A percentile compares a stretch with the other conserved stretches of the same genome.
phyloP scores from a whole-genome alignment of 306 rosid species.

The Styphnolobium japonicum region DNA sequence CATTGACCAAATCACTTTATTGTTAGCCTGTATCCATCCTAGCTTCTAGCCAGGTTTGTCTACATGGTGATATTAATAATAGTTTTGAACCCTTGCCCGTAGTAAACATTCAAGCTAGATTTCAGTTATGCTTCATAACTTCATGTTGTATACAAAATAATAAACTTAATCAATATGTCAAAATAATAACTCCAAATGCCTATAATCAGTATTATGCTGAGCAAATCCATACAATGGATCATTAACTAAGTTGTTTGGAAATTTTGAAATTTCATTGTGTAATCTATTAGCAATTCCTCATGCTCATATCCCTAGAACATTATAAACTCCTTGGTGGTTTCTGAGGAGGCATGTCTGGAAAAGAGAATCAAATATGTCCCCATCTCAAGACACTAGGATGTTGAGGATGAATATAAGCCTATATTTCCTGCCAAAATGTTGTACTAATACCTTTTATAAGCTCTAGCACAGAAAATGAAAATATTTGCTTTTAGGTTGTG shows the following conservation, averaged over 20 bases:
- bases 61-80: conserved; percentile 60
- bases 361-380: not conserved
- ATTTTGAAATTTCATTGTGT: not conserved
- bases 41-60: conserved; percentile 75
- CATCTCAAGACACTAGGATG: not conserved
- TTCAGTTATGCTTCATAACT: not conserved
- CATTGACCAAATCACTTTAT: conserved; percentile 77
- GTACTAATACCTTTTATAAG: not conserved
- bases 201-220: not conserved
- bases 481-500: not conserved
- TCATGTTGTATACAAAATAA: not conserved
- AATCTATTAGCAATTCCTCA: not conserved
- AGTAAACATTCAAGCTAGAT: not conserved
- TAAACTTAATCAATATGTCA: not conserved
- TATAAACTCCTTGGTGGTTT: not conserved
- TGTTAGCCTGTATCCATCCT: conserved; percentile 67
- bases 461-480: not conserved
- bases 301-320: not conserved
- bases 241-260: not conserved
- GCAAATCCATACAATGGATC: not conserved
- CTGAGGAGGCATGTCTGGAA: not conserved
- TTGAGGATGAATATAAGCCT: not conserved
- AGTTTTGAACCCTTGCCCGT: conserved; percentile 73
- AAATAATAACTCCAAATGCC: not conserved
- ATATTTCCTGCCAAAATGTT: not conserved